Evolutionary conservation across 305 asterid species (phyloP), one percentile per base, ranked within the genome.

Genomic region (Fraxinus xanthoxyloides): DNA sequence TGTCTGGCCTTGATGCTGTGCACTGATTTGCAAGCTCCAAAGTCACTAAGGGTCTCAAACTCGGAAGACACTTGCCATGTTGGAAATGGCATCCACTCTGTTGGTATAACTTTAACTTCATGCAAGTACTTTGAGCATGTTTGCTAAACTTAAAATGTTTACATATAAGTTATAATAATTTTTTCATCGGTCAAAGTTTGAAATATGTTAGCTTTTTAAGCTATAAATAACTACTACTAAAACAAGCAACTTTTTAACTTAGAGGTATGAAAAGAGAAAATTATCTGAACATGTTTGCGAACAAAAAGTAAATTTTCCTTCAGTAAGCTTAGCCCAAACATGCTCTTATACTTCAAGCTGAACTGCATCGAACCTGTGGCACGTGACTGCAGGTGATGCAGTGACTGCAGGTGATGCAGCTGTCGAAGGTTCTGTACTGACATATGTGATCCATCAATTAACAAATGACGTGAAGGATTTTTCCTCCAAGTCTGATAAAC

Each of bases 1-100:
- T 92, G 93, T 88, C 82, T 95, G 85, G 97, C 97, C 54, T 88
- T 93, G 89, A 89, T 94, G 92, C 72, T 95, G 61, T 93, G 98
- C 85, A 80, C 92, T 43, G 97, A 94, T 82, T 81, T 93, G 82
- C 92, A 88, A 85, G 81, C 82, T 84, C 85, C 90, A 5, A 86
- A 88, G 63, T 80, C 85, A 77, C 75, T 80, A 36, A 86, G 85
- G 82, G 87, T 85, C 83, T 79, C 80, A 35, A 80, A 77, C 79
- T 75, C 77, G 28, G 74, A 77, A 65, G 73, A 65, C 76, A 72
- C 78, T 12, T 54, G 67, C 65, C 63, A 36, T 77, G 67, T 59
- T 23, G 59, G 38, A 65, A 26, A 34, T 81, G 59, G 5, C 76
- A 35, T 19, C 9, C 43, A 24, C 30, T 87, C 79, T 67, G 84